phyloP scores from a whole-genome alignment of 2,329 filamentous ascomycete species.

The Periconia digitata region DNA sequence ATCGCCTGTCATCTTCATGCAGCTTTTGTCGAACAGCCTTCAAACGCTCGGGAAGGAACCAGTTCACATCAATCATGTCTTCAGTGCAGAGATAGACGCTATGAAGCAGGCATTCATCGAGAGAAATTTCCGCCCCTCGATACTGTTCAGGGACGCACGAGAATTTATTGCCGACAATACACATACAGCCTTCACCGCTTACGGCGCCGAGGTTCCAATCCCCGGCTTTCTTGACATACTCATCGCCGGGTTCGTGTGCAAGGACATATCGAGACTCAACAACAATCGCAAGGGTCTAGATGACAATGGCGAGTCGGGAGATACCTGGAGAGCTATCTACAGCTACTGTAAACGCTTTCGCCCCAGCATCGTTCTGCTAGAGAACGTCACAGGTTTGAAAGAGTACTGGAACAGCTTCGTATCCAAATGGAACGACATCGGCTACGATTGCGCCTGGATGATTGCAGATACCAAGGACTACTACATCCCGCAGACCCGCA shows the following conservation, averaged over 20 bases:
- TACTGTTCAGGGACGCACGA: constrained; percentile 50
- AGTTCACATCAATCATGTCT: constrained; percentile 42
- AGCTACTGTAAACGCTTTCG: constrained; percentile 57
- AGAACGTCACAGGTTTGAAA: constrained; percentile 61
- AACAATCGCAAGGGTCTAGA: constrained; percentile 54
- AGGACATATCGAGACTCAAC: constrained; percentile 72
- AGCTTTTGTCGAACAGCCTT: constrained; percentile 51
- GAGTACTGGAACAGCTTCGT: constrained; percentile 62
- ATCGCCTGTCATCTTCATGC: constrained; percentile 67
- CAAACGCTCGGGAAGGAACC: constrained; percentile 7
- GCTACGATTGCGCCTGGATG: constrained; percentile 56
- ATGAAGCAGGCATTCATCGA: constrained; percentile 53
- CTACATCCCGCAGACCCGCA: constrained; percentile 69
- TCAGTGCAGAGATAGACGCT: constrained; percentile 50
- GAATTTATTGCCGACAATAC: constrained; percentile 49
- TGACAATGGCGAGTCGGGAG: constrained; percentile 63
- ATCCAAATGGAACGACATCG: constrained; percentile 50
- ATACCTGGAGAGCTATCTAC: constrained; percentile 66
- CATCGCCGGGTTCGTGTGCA: constrained; percentile 73
- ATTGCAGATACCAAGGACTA: constrained; percentile 69
- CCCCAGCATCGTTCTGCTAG: constrained; percentile 68
- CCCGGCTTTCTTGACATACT: constrained; percentile 65
- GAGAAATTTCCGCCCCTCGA: constrained; percentile 45
- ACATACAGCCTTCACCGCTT: constrained; percentile 63
- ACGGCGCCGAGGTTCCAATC: constrained; percentile 60